phyloP scores from a whole-genome alignment of 2,329 filamentous ascomycete genomes.

The Pseudodiploospora longispora region DNA sequence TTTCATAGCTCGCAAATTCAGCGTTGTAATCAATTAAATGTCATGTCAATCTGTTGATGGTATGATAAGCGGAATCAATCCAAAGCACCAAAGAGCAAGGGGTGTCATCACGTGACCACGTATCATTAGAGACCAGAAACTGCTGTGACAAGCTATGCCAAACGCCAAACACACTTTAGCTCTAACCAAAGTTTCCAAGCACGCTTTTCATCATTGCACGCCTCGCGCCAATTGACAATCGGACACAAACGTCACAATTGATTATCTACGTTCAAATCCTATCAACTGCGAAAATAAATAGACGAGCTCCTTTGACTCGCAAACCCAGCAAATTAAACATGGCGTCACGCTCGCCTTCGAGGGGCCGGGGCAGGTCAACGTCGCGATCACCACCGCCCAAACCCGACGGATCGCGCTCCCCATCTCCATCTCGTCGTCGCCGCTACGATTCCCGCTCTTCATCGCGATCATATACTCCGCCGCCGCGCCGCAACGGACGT shows the following conservation, averaged over 20 bases:
- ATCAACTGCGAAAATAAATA: no score
- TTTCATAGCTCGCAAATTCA: no score
- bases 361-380: slow-evolving; percentile 23
- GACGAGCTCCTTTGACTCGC: not conserved
- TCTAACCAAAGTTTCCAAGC: not conserved
- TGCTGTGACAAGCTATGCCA: not conserved
- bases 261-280: no score
- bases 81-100: no score
- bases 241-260: no score
- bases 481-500: slow-evolving; percentile 25
- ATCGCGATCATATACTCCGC: slow-evolving; percentile 21
- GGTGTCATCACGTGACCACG: slow-evolving; percentile 7
- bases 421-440: slow-evolving; percentile 15
- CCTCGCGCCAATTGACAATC: no score
- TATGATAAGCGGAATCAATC: not conserved
- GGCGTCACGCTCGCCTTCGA: slow-evolving; percentile 23
- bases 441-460: slow-evolving; percentile 26
- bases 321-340: slow-evolving; percentile 12
- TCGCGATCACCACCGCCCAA: slow-evolving; percentile 27
- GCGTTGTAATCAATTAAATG: no score
- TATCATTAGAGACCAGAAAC: slow-evolving; percentile 3
- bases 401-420: slow-evolving; percentile 26
- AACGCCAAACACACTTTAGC: not conserved
- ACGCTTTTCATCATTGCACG: not conserved
- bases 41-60: no score